Evolutionary conservation across 2,329 filamentous ascomycete species (phyloP), one percentile per base, ranked within the genome.

Genomic region (Allantophomopsis cytisporea): DNA sequence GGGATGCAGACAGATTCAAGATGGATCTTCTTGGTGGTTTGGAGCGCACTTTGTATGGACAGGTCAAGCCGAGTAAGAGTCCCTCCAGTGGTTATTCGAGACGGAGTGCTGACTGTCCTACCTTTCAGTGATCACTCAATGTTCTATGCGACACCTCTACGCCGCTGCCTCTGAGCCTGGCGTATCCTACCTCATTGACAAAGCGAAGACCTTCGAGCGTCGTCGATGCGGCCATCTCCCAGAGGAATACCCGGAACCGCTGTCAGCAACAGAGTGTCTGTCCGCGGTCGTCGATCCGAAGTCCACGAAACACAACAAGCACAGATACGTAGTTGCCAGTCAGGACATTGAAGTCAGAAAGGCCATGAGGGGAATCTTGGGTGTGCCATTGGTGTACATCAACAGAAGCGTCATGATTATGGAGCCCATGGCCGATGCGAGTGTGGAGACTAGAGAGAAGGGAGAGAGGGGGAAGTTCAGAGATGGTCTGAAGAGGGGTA

Each of bases 21-120:
- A 94, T 95, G 82, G 83, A 94, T 45, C 66, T 95, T n/a, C 65
- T 83, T 37, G 71, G 73, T 31, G 76, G 80, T 16, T 65, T 95
- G 21, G 76, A 88, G 55, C 73, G 83, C 42, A 91, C 86, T n/a
- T 67, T 94, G 3, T 85, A 93, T 54, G 88, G 85, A 44, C 74
- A 85, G 57, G 78, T 87, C 50, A 94, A 91, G 62, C 81, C 84
- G 37, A 80, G 77, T 84, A 66, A 41, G 74, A 65, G 16, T 36
- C 32, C 20, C 16, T 15, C 14, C 10, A 16, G 5, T 16, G 23
- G 28, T 21, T 5, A 18, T 5, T 8, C 6, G 17, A 20, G 18
- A 20, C 35, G 12, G 13, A 15, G 28, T 21, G 13, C 34, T 46
- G 33, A 49, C 45, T 39, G 7, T 10, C 23, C 10, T 28, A 10